Evolutionary conservation across 2,329 filamentous ascomycete genomes (phyloP), one percentile per base, ranked within the genome.

Genomic region (Ceratocystis cubensis): DNA sequence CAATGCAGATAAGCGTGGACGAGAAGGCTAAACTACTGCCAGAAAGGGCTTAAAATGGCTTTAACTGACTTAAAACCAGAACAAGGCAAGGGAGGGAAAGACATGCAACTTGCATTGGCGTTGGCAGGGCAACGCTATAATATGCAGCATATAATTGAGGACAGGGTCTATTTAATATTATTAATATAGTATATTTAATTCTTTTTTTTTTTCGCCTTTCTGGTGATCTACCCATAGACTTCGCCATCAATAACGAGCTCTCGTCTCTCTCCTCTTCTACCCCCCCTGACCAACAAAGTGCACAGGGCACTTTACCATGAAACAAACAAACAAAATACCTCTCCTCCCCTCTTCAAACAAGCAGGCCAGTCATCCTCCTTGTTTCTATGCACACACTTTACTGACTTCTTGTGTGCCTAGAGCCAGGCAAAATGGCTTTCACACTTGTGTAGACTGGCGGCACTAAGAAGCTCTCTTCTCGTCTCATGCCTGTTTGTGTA

Each of bases 241-340:
- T 20, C 46, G 5, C 46, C 46, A 48, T 48, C 50, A 56, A 25
- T 30, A 56, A 13, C 25, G 5, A 20, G 13, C 20, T 8, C 50
- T 56, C 50, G 8, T 8, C 50, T 30, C 50, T 56, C 50, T 25
- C 50, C 50, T 56, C 22, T 22, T 5, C 25, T 15, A 28, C 25
- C 50, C 50, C 48, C 48, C 50, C 50, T 25, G 5, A 5, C 22
- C 50, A 13, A 15, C 22, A 56, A 56, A 30, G 25, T 7, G 53
- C 53, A 57, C 22, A 57, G 53, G n/a, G 53, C 28, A 22, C 28
- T 30, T 41, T 13, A 25, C 53, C 25, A 57, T 57, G 53, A 57
- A 57, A 57, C 53, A 57, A 57, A 57, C 53, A 57, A 57, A 33
- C 53, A 57, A 25, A 33, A 57, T 57, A 13, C 53, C 22, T 57